Conservation (phyloP, 2,329 filamentous ascomycete genomes). For the Ascochyta lentis region DNA sequence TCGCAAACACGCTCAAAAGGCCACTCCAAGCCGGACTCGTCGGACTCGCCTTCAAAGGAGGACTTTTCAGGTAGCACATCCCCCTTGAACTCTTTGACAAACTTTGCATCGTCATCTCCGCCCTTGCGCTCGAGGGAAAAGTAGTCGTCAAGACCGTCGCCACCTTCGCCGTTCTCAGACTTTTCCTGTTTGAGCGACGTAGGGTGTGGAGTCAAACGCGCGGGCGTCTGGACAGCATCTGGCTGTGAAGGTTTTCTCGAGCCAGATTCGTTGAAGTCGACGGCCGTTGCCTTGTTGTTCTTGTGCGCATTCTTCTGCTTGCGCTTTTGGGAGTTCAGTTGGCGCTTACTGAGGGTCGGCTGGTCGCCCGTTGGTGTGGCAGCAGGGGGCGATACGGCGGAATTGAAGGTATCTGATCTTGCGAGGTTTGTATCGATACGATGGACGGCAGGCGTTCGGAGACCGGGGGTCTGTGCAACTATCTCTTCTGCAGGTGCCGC, state of each 20-base stretch:
- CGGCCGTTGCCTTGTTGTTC: constrained; percentile 86
- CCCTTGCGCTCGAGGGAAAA: constrained; percentile 85
- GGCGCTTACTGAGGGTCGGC: constrained; percentile 81
- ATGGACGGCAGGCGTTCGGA: constrained; percentile 48
- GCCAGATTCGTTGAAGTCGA: constrained; percentile 76
- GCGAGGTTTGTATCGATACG: constrained; percentile 60
- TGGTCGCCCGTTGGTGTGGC: constrained; percentile 52
- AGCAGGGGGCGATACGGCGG: constrained; percentile 54
- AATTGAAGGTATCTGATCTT: constrained; percentile 55
- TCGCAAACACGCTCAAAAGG: constrained; percentile 94
- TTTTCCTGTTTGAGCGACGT: constrained; percentile 64
- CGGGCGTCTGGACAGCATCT: constrained; percentile 63
- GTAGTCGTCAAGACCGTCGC: constrained; percentile 67
- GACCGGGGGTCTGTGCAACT: constrained; percentile 48
- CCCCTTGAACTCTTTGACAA: constrained; percentile 96
- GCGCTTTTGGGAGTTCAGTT: constrained; percentile 92
- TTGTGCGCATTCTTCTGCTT: constrained; percentile 92
- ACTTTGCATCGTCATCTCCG: constrained; percentile 86
- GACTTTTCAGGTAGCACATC: constrained; percentile 81
- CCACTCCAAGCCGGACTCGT: constrained; percentile 84
- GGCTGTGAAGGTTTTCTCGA: constrained; percentile 66
- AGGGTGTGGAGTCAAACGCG: constrained; percentile 57
- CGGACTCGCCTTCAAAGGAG: constrained; percentile 78
- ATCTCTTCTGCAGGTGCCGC: constrained; percentile 72
- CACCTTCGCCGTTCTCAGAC: constrained; percentile 65